Percentiles rank a stretch among this genome's conserved stretches.
Evolutionary conservation across 2,329 filamentous ascomycete genomes (phyloP).

Genomic region (Leptographium galeiforme): DNA sequence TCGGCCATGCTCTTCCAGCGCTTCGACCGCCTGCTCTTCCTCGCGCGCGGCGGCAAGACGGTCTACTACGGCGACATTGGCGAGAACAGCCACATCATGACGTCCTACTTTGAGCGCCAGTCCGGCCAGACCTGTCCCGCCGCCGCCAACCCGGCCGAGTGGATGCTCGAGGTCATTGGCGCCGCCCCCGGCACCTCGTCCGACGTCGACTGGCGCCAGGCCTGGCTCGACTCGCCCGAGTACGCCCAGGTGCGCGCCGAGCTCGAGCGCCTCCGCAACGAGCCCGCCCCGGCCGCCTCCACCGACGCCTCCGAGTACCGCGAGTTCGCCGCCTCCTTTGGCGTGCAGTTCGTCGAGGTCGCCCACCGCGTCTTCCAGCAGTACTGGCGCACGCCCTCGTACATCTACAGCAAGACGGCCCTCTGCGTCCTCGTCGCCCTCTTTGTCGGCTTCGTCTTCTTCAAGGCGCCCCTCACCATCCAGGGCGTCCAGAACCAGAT

Average conservation of each 20-base stretch:
- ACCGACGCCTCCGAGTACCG: slow-evolving; percentile 34
- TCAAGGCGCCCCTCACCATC: slow-evolving; percentile 53
- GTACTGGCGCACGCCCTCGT: slow-evolving; percentile 81
- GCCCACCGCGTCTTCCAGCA: slow-evolving; percentile 60
- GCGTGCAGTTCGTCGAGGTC: slow-evolving; percentile 52
- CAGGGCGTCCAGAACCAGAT: slow-evolving; percentile 78
- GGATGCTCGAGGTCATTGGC: slow-evolving; percentile 55
- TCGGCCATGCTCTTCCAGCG: slow-evolving; percentile 89
- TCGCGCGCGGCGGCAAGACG: slow-evolving; percentile 63
- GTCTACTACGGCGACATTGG: slow-evolving; percentile 69
- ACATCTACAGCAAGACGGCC: slow-evolving; percentile 71
- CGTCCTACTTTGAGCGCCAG: slow-evolving; percentile 63
- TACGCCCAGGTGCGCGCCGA: slow-evolving; percentile 42
- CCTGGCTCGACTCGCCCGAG: slow-evolving; percentile 47
- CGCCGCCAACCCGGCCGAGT: slow-evolving; percentile 68
- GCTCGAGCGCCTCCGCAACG: slow-evolving; percentile 39
- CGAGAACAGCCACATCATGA: slow-evolving; percentile 53
- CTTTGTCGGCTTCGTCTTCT: slow-evolving; percentile 76
- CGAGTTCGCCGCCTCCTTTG: slow-evolving; percentile 72
- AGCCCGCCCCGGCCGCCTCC: slow-evolving; percentile 22
- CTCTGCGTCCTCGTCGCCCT: slow-evolving; percentile 54
- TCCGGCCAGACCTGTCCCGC: slow-evolving; percentile 51
- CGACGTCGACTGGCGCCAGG: slow-evolving; percentile 51
- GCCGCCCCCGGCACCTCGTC: slow-evolving; percentile 51
- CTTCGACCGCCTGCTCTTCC: slow-evolving; percentile 68